Percentiles rank a stretch among this genome's conserved stretches.
Evolutionary conservation across 2,329 filamentous ascomycete species (phyloP).

Genomic region (Talaromyces sp.): DNA sequence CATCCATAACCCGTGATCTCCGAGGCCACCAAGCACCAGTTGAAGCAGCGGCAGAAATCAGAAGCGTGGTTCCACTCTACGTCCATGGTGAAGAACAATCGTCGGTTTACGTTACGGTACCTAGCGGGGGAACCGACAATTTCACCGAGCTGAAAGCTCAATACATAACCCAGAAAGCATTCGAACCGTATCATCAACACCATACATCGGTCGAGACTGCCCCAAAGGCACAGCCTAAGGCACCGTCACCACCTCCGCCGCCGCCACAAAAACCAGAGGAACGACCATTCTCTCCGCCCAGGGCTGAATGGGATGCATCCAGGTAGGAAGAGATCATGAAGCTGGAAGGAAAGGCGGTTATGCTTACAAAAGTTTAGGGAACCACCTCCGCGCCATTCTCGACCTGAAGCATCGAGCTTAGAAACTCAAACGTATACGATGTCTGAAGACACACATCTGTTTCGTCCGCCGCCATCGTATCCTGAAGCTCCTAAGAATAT

Average conservation of each 20-base stretch:
- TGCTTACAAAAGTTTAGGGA: conserved; percentile 48
- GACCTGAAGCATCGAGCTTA: conserved; percentile 81
- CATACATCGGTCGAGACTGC: neutral
- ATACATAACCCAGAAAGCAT: conserved; percentile 18
- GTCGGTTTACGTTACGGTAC: conserved; percentile 30
- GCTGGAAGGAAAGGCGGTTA: conserved; percentile 17
- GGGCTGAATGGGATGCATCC: conserved; percentile 61
- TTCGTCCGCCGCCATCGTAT: conserved; percentile 72
- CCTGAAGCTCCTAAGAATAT: conserved; percentile 81
- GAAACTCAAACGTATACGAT: conserved; percentile 76
- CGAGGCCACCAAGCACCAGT: neutral
- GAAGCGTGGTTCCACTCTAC: conserved; percentile 44
- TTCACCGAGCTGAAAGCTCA: conserved; percentile 25
- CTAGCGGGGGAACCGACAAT: conserved; percentile 5
- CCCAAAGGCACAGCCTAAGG: conserved; percentile 12
- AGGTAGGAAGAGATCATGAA: conserved; percentile 42
- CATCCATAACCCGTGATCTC: conserved; percentile 2
- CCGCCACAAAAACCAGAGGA: conserved; percentile 24
- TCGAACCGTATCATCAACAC: conserved; percentile 1
- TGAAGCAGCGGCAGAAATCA: conserved; percentile 21
- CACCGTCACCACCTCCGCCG: conserved; percentile 23
- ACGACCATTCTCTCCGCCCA: conserved; percentile 56
- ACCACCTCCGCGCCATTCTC: conserved; percentile 61
- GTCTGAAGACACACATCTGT: conserved; percentile 71
- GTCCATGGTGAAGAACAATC: conserved; percentile 45